These are phyloP conservation scores for Paracamarosporium sp. DNA, from an alignment of 2,329 filamentous ascomycete genomes.

Conservation along the genomic window DNA sequence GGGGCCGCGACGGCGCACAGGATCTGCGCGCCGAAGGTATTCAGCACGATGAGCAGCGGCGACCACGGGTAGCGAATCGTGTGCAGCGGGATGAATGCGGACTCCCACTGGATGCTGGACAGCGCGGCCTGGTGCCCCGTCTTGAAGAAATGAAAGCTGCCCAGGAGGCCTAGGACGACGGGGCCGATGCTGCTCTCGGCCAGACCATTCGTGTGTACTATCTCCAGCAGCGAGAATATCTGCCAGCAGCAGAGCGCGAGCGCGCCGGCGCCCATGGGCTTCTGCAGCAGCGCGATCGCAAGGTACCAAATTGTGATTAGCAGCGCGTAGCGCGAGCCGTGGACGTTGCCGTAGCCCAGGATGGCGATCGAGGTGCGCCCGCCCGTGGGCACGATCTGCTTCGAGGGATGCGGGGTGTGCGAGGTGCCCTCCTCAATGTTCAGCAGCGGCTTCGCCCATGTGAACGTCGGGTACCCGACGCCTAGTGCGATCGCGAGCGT, in stretches of 20 bases:
- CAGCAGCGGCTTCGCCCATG: conserved; percentile 85
- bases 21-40: conserved; percentile 90
- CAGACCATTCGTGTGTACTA: conserved; percentile 66
- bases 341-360: conserved; percentile 90
- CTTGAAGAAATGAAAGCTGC: conserved; percentile 95
- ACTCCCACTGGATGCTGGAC: conserved; percentile 92
- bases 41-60: conserved; percentile 79
- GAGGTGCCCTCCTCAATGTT: conserved; percentile 64
- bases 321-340: conserved; percentile 88
- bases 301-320: conserved; percentile 80
- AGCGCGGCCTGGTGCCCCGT: conserved; percentile 94
- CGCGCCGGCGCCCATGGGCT: conserved; percentile 91
- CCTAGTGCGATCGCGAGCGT: conserved; percentile 81
- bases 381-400: conserved; percentile 46
- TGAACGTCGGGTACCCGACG: conserved; percentile 83
- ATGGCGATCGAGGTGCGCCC: conserved; percentile 67
- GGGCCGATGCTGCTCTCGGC: conserved; percentile 80
- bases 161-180: conserved; percentile 83
- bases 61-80: conserved; percentile 88
- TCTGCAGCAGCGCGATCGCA: conserved; percentile 80
- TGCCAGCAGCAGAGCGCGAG: conserved; percentile 87
- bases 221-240: conserved; percentile 76
- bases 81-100: conserved; percentile 86
- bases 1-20: conserved; percentile 81
- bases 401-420: conserved; percentile 25